phyloP scores from a whole-genome alignment of 768 basidiomycete species.

The Serendipita sp. region DNA sequence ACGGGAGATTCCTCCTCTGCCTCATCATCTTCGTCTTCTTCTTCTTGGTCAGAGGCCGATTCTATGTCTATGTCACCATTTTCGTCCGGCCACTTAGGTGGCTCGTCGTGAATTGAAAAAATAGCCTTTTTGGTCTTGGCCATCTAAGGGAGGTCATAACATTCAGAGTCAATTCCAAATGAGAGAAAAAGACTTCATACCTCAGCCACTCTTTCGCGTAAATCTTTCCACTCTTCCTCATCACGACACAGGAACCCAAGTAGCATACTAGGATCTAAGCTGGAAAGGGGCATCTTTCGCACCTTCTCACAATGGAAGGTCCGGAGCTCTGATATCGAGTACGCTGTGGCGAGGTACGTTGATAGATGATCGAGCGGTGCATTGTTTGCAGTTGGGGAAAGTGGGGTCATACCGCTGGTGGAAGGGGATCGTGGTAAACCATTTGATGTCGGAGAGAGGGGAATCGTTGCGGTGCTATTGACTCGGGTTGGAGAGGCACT shows the following conservation, averaged over 20 bases:
- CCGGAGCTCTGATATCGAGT: conserved; percentile 50
- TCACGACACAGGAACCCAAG: conserved; percentile 79
- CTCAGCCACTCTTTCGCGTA: conserved; percentile 51
- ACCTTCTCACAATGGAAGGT: conserved; percentile 97
- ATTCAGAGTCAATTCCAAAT: background rate
- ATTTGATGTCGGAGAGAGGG: conserved; percentile 2
- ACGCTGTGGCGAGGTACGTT: conserved; percentile 55
- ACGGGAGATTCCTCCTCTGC: conserved; percentile 9
- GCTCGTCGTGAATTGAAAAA: conserved; percentile 77
- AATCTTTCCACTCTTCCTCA: conserved; percentile 73
- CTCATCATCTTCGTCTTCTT: conserved; percentile 12
- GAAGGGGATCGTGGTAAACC: conserved; percentile 18
- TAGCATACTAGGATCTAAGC: conserved; percentile 92
- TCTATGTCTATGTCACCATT: conserved; percentile 58
- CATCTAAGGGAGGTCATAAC: conserved; percentile 20
- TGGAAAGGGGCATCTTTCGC: conserved; percentile 81
- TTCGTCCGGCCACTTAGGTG: conserved; percentile 49
- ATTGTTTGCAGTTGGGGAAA: conserved; percentile 22
- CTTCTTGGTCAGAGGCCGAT: conserved; percentile 29
- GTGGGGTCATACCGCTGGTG: background rate
- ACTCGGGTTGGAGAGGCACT: background rate
- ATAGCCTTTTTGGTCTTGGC: conserved; percentile 39
- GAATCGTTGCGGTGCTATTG: background rate
- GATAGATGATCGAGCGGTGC: conserved; percentile 30
- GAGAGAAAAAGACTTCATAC: conserved; percentile 27